phyloP scores from a whole-genome alignment of 192 early-diverging fungal species.

The Cladochytrium replicatum region DNA sequence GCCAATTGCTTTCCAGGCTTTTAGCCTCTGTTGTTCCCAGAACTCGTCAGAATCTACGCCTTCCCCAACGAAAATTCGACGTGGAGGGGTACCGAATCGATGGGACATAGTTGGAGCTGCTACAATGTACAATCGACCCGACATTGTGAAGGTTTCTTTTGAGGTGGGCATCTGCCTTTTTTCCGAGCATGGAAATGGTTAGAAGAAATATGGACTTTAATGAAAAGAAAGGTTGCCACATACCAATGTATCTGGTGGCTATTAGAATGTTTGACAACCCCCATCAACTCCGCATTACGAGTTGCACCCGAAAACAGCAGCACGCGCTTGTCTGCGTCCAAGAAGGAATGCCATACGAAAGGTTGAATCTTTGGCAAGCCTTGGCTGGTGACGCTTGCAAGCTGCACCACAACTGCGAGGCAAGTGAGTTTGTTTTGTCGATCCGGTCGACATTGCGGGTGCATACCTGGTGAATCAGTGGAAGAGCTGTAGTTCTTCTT shows the following conservation, averaged over 20 bases:
- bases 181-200: no score
- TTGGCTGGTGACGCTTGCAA: constrained; percentile 16
- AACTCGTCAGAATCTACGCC: constrained; percentile 36
- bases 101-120: constrained; percentile 56
- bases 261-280: constrained; percentile 55
- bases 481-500: no score
- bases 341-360: constrained; percentile 55
- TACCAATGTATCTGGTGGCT: constrained; percentile 58
- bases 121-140: constrained; percentile 62
- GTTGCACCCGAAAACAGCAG: constrained; percentile 56
- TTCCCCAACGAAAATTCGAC: constrained; percentile 21
- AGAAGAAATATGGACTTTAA: no score
- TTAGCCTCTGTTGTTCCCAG: constrained; percentile 55
- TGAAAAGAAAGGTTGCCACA: no score
- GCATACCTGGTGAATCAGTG: no score
- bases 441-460: no score
- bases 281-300: constrained; percentile 59
- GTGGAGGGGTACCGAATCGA: constrained; percentile 49
- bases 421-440: no score
- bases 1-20: constrained; percentile 46
- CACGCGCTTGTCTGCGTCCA: constrained; percentile 50
- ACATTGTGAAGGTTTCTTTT: constrained; percentile 55
- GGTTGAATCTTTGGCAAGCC: constrained; percentile 38
- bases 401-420: constrained; percentile 16
- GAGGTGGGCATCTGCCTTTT: constrained; percentile 62